Conservation (phyloP, 148 eudicot species). For the Nepenthes gracilis region DNA sequence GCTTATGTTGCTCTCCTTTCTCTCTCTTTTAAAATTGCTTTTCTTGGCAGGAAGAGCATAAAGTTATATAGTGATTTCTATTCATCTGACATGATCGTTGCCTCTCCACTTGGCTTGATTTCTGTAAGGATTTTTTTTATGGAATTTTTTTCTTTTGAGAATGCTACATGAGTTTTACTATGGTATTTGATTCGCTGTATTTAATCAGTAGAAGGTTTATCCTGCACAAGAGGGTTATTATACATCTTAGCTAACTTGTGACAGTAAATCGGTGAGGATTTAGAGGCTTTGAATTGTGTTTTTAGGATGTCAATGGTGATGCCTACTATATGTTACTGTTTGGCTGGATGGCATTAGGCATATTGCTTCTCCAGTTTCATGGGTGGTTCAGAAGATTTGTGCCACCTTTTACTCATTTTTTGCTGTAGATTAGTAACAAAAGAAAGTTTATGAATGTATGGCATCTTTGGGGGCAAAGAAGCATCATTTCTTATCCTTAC, state of each 20-base stretch:
- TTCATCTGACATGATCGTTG: constrained; percentile 75
- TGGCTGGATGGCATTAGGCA: no score
- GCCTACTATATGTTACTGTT: no score
- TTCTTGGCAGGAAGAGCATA: constrained; percentile 48
- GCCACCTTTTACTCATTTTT: no score
- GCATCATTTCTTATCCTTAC: no score
- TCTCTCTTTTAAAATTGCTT: not conserved
- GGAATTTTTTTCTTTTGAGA: not conserved
- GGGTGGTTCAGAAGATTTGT: no score
- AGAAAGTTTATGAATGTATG: no score
- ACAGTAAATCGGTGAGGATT: no score
- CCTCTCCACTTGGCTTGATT: constrained; percentile 88
- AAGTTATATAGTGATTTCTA: constrained; percentile 77
- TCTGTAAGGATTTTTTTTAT: constrained; percentile 43
- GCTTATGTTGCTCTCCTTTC: not conserved
- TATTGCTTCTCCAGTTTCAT: no score
- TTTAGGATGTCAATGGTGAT: not conserved
- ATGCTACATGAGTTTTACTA: no score
- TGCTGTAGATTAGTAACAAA: no score
- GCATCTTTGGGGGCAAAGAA: no score
- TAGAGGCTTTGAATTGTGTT: not conserved
- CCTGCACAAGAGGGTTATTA: not conserved
- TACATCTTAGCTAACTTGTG: no score
- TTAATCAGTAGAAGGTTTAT: not conserved
- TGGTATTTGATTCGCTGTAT: not conserved